Evolutionary conservation across 352 stramenopile species (phyloP).

Genomic region (Phytopythium vexans): DNA sequence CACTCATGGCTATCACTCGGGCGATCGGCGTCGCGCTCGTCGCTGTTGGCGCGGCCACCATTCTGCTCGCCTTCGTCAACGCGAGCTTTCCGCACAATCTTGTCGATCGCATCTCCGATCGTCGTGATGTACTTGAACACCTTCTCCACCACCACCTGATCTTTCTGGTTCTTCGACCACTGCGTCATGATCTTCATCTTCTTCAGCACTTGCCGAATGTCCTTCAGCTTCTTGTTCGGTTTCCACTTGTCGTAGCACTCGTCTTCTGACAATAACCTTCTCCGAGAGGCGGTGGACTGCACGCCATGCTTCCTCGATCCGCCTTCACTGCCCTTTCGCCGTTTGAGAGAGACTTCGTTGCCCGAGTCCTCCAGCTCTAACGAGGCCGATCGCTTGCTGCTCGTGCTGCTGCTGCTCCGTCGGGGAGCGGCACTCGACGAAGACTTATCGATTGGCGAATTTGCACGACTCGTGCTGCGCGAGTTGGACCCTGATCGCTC

Average conservation of each 20-base stretch:
- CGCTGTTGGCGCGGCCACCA: neutral
- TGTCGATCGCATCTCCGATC: constrained; percentile 78
- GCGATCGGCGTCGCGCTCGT: constrained; percentile 10
- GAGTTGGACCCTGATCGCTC: constrained; percentile 15
- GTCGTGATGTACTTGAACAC: constrained; percentile 84
- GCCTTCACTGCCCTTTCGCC: constrained; percentile 23
- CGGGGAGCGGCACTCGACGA: constrained; percentile 9
- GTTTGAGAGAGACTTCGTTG: constrained; percentile 21
- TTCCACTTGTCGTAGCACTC: constrained; percentile 78
- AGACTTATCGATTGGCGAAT: constrained; percentile 18
- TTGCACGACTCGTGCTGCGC: constrained; percentile 7
- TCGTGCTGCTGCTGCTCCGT: constrained; percentile 6
- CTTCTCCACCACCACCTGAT: constrained; percentile 85
- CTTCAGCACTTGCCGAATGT: constrained; percentile 79
- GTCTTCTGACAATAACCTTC: constrained; percentile 36
- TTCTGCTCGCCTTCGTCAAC: constrained; percentile 1
- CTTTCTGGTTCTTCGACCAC: constrained; percentile 79
- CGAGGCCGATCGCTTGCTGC: constrained; percentile 37
- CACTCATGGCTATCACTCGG: constrained; percentile 28
- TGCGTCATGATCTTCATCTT: constrained; percentile 85
- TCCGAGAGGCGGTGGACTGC: constrained; percentile 6
- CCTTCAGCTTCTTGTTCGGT: constrained; percentile 65
- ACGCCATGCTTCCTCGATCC: constrained; percentile 26
- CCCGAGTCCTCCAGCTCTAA: constrained; percentile 22
- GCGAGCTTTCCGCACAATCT: constrained; percentile 55